Conservation (phyloP, 1,139 yeast genomes). For the Hemisphaericaspora lyxosophila region DNA sequence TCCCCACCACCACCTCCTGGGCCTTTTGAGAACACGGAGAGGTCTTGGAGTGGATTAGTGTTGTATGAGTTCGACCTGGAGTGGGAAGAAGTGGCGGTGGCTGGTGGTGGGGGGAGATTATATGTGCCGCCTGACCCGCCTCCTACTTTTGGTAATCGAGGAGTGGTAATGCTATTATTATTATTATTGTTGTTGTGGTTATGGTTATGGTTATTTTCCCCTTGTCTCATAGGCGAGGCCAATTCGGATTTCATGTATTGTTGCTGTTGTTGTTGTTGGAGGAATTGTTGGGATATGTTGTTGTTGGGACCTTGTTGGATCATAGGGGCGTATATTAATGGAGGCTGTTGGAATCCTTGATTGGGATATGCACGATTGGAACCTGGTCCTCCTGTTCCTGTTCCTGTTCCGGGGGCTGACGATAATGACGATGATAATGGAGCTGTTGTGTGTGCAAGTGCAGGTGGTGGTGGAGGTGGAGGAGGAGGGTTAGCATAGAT, state of each 20-base stretch:
- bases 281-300: conserved; percentile 1
- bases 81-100: conserved; percentile 16
- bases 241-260: conserved; percentile 19
- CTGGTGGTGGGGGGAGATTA: conserved; percentile 39
- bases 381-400: conserved; percentile 15
- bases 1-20: conserved; percentile 3
- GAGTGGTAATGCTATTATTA: too few relatives aligned
- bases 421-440: too few relatives aligned
- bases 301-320: not conserved
- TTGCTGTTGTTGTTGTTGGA: conserved; percentile 2
- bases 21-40: too few relatives aligned
- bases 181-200: too few relatives aligned
- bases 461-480: too few relatives aligned
- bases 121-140: conserved; percentile 27
- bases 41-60: conserved; percentile 8
- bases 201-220: conserved; percentile 7
- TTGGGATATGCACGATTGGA: conserved; percentile 11
- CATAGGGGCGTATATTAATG: conserved; percentile 4
- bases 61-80: conserved; percentile 16
- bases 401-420: conserved; percentile 15
- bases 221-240: conserved; percentile 38
- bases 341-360: conserved; percentile 8
- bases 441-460: too few relatives aligned
- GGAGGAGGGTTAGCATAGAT: too few relatives aligned
- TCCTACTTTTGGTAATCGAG: conserved; percentile 38